Base-by-base conservation (phyloP, 1,284 basidiomycete species). In the Quambalaria eucalypti region DNA sequence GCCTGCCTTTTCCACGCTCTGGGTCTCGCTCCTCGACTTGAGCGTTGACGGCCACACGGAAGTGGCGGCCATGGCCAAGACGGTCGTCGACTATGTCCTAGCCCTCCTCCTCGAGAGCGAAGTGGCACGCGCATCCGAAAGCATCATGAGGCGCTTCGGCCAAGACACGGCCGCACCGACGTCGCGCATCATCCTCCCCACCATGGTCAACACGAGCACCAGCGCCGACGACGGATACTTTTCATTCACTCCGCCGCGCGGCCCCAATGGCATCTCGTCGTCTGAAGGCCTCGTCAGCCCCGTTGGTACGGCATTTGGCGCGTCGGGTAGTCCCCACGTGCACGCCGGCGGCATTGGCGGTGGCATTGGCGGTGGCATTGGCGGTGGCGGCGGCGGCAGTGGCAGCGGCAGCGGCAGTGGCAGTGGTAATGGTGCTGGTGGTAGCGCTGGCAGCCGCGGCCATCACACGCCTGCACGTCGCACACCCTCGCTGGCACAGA, bases 1-100 rank as follows among this genome's bases (percentile, higher is more conserved):
- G 25, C 88, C 87, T 1, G 89, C 87, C 0, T 90, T 92, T 79
- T 90, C 89, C 80, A 90, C 90, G 26, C 87, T 97, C 65, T 95
- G 90, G 70, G 86, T 87, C 30, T 83, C 87, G 2, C 81, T 98
- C 9, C 80, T 97, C 53, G 92, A 97, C 76, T 81, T 98, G 9
- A 90, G 90, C 1, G 86, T 87, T 9, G 95, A 98, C 71, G 87
- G 92, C 0, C 90, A 93, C 71, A 84, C 87, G 48, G 92, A 97
- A 73, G 90, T 98, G 3, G 87, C 90, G 0, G 85, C 87, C 6
- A 84, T 89, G 69, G 91, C 92, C 0, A 86, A 88, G 69, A 93
- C 89, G 0, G 85, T 96, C 21, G 83, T 92, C 46, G 93, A 98
- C 77, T 95, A 92, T 71, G 82, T 96, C 66, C 84, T 88, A 76